Percentiles rank a stretch among this genome's conserved stretches.
These are phyloP conservation scores for Mimosa bimucronata DNA, from an alignment of 306 rosid genomes.

Conservation along the genomic window DNA sequence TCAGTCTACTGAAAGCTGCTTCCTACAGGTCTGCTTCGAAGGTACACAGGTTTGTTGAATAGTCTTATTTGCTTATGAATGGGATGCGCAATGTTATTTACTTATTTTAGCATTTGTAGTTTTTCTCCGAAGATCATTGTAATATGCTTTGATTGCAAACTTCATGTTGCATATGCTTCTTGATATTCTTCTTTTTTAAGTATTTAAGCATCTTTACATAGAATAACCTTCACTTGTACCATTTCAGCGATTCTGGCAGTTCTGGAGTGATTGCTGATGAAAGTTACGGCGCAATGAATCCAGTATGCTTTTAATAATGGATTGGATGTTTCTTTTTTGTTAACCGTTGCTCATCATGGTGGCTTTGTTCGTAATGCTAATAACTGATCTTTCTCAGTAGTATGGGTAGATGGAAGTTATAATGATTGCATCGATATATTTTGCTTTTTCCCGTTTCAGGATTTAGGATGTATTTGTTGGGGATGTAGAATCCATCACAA, in stretches of 20 bases:
- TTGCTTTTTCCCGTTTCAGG: not conserved
- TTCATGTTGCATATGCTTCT: not conserved
- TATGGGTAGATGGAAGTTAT: not conserved
- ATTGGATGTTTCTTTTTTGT: conserved; percentile 13
- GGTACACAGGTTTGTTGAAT: conserved; percentile 58
- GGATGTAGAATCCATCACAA: not conserved
- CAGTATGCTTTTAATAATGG: conserved; percentile 53
- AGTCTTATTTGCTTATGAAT: conserved; percentile 28
- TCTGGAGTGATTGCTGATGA: conserved; percentile 44
- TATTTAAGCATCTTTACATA: conserved; percentile 10
- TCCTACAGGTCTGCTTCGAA: conserved; percentile 38
- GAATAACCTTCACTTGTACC: conserved; percentile 40
- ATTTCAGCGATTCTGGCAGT: conserved; percentile 55
- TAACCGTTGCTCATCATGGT: conserved; percentile 25
- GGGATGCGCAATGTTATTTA: not conserved
- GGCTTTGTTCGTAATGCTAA: not conserved
- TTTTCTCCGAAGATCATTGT: conserved; percentile 22
- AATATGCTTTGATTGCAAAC: conserved; percentile 25
- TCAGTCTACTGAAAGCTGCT: conserved; percentile 56
- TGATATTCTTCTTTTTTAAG: not conserved
- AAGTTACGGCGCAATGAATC: conserved; percentile 45
- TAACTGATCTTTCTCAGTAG: not conserved
- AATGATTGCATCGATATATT: not conserved
- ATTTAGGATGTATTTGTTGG: not conserved
- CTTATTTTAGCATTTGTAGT: conserved; percentile 32